phyloP scores from a whole-genome alignment of 495 filamentous ascomycete genomes.

The Cenococcum geophilum region DNA sequence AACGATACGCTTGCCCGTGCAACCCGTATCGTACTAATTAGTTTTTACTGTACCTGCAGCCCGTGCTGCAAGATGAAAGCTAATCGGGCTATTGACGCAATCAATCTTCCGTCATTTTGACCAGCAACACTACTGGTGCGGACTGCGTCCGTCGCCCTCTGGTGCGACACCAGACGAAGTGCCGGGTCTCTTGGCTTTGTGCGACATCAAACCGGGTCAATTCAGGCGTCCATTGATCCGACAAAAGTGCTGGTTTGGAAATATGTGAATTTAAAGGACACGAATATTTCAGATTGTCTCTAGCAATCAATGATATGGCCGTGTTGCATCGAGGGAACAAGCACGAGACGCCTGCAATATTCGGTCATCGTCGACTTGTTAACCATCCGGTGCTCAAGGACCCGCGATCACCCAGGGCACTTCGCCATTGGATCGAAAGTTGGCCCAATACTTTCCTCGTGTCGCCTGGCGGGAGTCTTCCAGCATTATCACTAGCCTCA shows the following conservation, averaged over 20 bases:
- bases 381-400: conserved; percentile 82
- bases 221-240: no score
- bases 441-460: conserved; percentile 69
- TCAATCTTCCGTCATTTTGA: conserved; percentile 2
- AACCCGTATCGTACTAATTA: no score
- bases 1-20: no score
- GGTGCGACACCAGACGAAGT: not conserved
- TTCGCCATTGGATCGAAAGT: conserved; percentile 79
- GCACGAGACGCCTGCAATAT: not conserved
- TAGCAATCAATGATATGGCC: not conserved
- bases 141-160: not conserved
- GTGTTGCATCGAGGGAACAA: not conserved
- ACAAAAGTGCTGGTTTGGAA: no score
- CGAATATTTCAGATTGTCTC: no score
- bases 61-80: conserved; percentile 2
- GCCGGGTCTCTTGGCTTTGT: not conserved
- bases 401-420: conserved; percentile 83
- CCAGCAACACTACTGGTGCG: not conserved
- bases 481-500: conserved; percentile 41
- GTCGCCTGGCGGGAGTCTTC: conserved; percentile 37
- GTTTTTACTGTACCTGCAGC: no score
- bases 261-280: no score
- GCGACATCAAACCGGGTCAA: no score
- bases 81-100: conserved; percentile 1
- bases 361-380: conserved; percentile 51